Evolutionary conservation across 202 grass and related monocot species (phyloP), one percentile per base, ranked within the genome.

Genomic region (Eragrostis tef): DNA sequence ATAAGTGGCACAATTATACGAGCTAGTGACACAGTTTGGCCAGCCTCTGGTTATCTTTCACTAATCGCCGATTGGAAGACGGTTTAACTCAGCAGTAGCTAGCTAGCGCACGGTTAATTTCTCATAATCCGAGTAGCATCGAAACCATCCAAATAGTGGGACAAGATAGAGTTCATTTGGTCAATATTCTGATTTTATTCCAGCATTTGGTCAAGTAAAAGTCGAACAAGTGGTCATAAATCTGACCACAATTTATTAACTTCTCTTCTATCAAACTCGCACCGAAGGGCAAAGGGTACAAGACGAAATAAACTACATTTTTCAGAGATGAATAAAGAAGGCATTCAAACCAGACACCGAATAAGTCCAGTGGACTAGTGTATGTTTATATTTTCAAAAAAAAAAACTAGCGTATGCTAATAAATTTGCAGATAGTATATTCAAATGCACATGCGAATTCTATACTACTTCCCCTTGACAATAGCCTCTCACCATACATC

Each of bases 121-220:
- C 12, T 6, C 15, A 15, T 63, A 16, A 31, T 11, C 13, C 16
- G 60, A 7, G 11, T 63, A 16, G 6, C 15, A 31, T 13, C 31
- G 20, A 22, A 41, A 39, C 13, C 48, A 42, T 54, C 13, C n/a
- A 12, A 12, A 25, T 2, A n/a, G 19, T 41, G 21, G 20, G 62
- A 62, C 36, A 15, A 21, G 11, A 36, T 65, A 44, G 17, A 13
- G 15, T 12, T 41, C 24, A 8, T 54, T 9, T 19, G 3, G 26
- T 36, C 44, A 26, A 15, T 19, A 53, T 53, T 25, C 14, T 15
- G 9, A 19, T 64, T 47, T 43, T 53, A 6, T 65, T 12, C 9
- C 80, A 26, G 10, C 15, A 20, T 53, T 67, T 83, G 39, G 83
- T 79, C 83, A 79, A 64, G 49, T 0, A 64, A 34, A 85, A 45